Evolutionary conservation across 2,329 filamentous ascomycete genomes (phyloP), one percentile per base, ranked within the genome.

Genomic region (Fusarium praegraminearum): DNA sequence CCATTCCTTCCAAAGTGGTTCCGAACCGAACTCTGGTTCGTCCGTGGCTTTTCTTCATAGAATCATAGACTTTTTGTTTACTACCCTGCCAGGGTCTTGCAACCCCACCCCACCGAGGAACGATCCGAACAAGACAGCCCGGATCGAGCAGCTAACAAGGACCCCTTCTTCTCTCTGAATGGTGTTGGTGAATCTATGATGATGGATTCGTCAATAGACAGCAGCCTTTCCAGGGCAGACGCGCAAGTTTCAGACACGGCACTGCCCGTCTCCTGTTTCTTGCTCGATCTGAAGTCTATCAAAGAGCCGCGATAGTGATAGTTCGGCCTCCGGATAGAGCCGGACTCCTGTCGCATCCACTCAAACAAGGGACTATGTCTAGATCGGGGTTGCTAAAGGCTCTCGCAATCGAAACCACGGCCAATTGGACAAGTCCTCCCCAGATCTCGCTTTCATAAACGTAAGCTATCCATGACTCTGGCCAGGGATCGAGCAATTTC

Each of bases 341-440:
- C 50, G 51, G 68, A 55, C 65, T 71, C 70, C 65, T 74, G 70
- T 74, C 70, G 70, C 73, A 63, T 53, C 73, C 73, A 75, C 73
- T 72, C 68, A 45, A 66, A 51, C 45, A 64, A 63, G 71, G 54
- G 65, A 61, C 73, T 75, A 73, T 72, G 69, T 65, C 73, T 71
- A 59, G 64, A 75, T 75, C 70, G 73, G 73, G 63, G 16, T 49
- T 67, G 53, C 59, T 73, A 68, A 62, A 68, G 46, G 60, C 60
- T 57, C 63, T 74, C 66, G 68, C 69, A 68, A 75, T 70, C 70
- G 70, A 62, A 38, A 59, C 38, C 56, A 58, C 60, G 64, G 62
- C 70, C 71, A 74, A 75, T 75, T 75, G 67, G 62, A 66, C 60
- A 60, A 46, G 56, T 68, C 54, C 58, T 63, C 61, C 63, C 63